These are phyloP conservation scores for Ziziphus jujuba DNA, from an alignment of 306 rosid species.

Conservation along the genomic window DNA sequence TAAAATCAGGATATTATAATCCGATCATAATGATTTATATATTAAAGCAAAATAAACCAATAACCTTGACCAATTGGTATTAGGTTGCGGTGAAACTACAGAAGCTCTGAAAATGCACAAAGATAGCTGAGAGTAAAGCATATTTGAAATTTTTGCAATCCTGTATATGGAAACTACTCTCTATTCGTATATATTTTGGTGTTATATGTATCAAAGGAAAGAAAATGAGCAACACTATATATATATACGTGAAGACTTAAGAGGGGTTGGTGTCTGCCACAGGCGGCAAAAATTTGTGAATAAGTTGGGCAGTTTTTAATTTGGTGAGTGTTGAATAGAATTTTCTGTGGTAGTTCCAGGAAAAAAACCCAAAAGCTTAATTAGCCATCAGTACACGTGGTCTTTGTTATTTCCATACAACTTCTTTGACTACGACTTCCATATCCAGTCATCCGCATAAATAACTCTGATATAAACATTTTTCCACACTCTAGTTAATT, in stretches of 20 bases:
- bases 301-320: too few species aligned
- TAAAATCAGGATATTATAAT: too few species aligned
- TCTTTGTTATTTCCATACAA: background rate
- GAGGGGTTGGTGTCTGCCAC: background rate
- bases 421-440: conserved; percentile 1
- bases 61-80: conserved; percentile 34
- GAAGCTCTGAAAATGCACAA: conserved; percentile 24
- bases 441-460: too few species aligned
- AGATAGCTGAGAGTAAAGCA: conserved; percentile 29
- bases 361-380: background rate
- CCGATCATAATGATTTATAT: too few species aligned
- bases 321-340: background rate
- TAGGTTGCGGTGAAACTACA: conserved; percentile 33
- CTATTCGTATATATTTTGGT: too few species aligned
- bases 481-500: too few species aligned
- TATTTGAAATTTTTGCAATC: background rate
- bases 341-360: background rate
- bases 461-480: too few species aligned
- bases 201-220: too few species aligned
- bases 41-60: too few species aligned
- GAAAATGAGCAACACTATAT: background rate
- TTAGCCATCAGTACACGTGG: background rate
- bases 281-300: too few species aligned
- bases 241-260: background rate
- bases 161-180: too few species aligned